Base-by-base conservation (phyloP, 768 basidiomycete genomes). In the Cyclocybe cylindracea region DNA sequence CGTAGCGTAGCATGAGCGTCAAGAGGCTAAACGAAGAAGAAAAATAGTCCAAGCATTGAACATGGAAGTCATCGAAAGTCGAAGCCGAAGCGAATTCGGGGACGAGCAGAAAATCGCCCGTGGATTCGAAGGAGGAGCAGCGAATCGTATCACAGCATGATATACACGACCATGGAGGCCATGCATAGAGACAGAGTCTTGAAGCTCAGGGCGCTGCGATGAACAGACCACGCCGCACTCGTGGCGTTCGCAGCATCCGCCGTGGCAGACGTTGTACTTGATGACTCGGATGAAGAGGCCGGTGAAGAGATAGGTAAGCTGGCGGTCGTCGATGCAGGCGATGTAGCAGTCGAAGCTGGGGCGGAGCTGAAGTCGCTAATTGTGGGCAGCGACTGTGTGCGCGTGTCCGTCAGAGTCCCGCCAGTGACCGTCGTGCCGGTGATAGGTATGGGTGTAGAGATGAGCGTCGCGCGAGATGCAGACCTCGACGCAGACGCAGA, bases 351-450 rank as follows among this genome's bases (percentile, higher is more conserved):
- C 3, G 53, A 35, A 16, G 43, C 16, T 10, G 60, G 46, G 7
- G 56, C 14, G 14, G 46, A 16, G 29, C 46, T 40, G 18, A 59
- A 19, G 41, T 48, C 50, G 34, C 60, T 61, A 1, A 43, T 40
- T 11, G 63, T 55, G 11, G 29, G 37, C 32, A 43, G 40, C 37
- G 48, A 54, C 46, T 36, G 54, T 37, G 60, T 48, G 13, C 50
- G 37, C 14, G 50, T 19, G n/a, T 19, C 33, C 7, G 16, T 44
- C 19, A 43, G 13, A 29, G 34, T 14, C 14, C 61, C 63, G 14
- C 63, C 68, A 18, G 70, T 70, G 19, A 70, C 70, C 7, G 53
- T 58, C 24, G 64, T 61, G 8, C 69, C 66, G 9, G 64, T 70
- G 43, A 70, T 66, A 7, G 71, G 67, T 14, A 67, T 64, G 38